phyloP scores from a whole-genome alignment of 306 rosid species.

The Hippophae rhamnoides region DNA sequence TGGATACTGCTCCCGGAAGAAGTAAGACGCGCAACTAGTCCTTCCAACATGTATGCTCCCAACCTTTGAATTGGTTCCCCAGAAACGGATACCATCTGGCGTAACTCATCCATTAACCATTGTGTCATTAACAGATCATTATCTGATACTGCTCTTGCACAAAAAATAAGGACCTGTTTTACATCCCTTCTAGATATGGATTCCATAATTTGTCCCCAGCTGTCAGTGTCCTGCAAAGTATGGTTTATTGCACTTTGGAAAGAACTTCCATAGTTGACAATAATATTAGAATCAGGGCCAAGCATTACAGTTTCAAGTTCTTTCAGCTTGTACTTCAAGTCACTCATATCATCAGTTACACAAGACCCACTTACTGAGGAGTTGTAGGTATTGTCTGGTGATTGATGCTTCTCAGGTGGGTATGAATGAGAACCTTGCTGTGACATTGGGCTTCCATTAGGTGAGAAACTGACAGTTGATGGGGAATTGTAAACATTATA shows the following conservation, averaged over 20 bases:
- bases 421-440: constrained; percentile 58
- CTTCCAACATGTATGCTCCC: constrained; percentile 98
- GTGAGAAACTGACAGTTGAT: constrained; percentile 58
- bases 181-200: constrained; percentile 58
- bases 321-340: constrained; percentile 66
- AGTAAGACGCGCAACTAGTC: constrained; percentile 61
- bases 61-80: constrained; percentile 91
- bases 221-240: constrained; percentile 39
- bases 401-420: constrained; percentile 38
- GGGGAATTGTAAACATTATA: constrained; percentile 39
- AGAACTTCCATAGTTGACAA: constrained; percentile 43
- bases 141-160: constrained; percentile 75
- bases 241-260: constrained; percentile 33
- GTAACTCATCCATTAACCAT: constrained; percentile 66
- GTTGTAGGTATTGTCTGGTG: constrained; percentile 56
- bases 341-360: constrained; percentile 55
- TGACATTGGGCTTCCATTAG: constrained; percentile 60
- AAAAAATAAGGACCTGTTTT: constrained; percentile 52
- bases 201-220: constrained; percentile 67
- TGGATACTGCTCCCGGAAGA: constrained; percentile 70
- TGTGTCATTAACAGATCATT: constrained; percentile 55
- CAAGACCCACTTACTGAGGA: constrained; percentile 72
- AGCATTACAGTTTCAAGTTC: constrained; percentile 80
- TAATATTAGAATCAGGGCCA: constrained; percentile 59
- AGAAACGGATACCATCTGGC: constrained; percentile 78